Evolutionary conservation across 23 red algal species (phyloP).

Genomic region (Agarophyton chilense): DNA sequence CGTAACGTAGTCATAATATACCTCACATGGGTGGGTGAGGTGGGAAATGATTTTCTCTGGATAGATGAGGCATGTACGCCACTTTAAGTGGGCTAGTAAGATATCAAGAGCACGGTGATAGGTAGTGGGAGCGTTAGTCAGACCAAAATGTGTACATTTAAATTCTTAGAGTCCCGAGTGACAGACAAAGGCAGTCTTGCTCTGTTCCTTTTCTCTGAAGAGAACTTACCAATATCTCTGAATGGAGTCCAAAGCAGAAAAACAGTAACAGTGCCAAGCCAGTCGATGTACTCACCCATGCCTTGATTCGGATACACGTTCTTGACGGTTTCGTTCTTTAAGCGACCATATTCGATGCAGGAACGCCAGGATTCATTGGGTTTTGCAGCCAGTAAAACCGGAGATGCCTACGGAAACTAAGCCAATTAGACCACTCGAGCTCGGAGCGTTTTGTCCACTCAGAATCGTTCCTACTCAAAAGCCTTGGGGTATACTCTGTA

Average conservation of each 20-base stretch:
- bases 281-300: not conserved
- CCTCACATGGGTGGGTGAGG: not conserved
- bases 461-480: not conserved
- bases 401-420: not conserved
- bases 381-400: not conserved
- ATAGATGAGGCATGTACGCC: not conserved
- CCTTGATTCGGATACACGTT: not conserved
- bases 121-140: constrained; percentile 6
- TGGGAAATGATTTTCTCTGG: not conserved
- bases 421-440: constrained; percentile 18
- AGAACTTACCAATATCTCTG: not conserved
- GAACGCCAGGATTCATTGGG: not conserved
- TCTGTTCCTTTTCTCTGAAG: not conserved
- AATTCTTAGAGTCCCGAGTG: not conserved
- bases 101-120: constrained; percentile 8
- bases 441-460: not conserved
- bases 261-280: not conserved
- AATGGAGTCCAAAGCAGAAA: not conserved
- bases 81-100: not conserved
- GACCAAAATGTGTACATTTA: not conserved
- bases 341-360: not conserved
- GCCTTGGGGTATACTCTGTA: not conserved
- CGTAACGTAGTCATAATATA: no score
- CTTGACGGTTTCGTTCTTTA: not conserved
- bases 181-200: constrained; percentile 8